Conservation (phyloP, 176 grass and related monocot species). For the Otatea glauca region DNA sequence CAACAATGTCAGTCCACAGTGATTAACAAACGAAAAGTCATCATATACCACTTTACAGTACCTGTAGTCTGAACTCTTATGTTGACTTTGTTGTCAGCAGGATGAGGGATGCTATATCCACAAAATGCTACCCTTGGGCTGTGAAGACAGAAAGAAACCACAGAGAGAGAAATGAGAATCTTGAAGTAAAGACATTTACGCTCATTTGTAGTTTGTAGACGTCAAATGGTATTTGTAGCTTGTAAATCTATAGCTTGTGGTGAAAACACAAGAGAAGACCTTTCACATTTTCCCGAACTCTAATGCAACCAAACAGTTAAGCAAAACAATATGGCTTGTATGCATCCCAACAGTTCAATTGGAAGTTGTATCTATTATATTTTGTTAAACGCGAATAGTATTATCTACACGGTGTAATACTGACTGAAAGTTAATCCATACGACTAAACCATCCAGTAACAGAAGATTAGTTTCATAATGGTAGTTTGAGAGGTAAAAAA, state of each 20-base stretch:
- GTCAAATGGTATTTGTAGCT: constrained; percentile 7
- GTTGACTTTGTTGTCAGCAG: constrained; percentile 84
- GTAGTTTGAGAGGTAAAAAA: background rate
- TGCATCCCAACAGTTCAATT: background rate
- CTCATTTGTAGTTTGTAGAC: background rate
- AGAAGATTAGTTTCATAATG: constrained; percentile 10
- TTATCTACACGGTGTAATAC: background rate
- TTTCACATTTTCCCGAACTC: background rate
- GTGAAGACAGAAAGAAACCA: constrained; percentile 25
- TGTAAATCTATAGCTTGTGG: background rate
- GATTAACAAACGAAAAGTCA: background rate
- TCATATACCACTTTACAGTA: constrained; percentile 30
- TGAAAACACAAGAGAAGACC: background rate
- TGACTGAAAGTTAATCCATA: constrained; percentile 14
- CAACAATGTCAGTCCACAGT: background rate
- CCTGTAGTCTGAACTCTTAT: constrained; percentile 87
- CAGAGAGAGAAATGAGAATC: constrained; percentile 16
- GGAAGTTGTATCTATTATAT: background rate
- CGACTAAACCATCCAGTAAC: background rate
- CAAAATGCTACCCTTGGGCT: constrained; percentile 88
- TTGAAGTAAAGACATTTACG: background rate
- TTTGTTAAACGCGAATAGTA: background rate
- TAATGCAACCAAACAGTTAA: background rate
- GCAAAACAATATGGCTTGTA: background rate
- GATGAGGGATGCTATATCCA: constrained; percentile 92